Percentiles rank a stretch among this genome's conserved stretches.
Conservation (phyloP, 148 eudicot genomes). For the Rheum nobile region DNA sequence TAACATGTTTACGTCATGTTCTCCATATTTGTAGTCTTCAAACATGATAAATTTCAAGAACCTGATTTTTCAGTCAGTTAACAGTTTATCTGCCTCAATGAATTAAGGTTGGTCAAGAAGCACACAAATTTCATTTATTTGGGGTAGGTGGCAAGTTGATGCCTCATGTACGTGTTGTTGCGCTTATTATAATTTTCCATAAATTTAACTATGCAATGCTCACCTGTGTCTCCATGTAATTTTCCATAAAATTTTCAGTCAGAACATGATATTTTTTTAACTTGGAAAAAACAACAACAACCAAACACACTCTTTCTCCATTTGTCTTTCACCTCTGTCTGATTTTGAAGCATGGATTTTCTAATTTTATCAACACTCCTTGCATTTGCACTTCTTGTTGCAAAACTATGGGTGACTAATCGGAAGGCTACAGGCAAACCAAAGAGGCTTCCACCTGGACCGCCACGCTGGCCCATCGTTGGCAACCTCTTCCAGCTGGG, state of each 20-base stretch:
- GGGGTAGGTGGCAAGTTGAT: background rate
- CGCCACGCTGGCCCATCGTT: constrained; percentile 69
- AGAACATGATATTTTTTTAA: background rate
- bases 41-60: background rate
- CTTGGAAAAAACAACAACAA: background rate
- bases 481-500: constrained; percentile 90
- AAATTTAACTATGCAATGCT: too few relatives aligned
- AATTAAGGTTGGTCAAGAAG: background rate
- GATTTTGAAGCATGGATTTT: constrained; percentile 19
- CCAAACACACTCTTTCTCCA: background rate
- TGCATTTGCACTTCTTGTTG: constrained; percentile 15
- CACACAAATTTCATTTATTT: background rate
- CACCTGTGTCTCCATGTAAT: too few relatives aligned
- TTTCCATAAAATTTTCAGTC: too few relatives aligned
- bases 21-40: background rate
- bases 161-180: background rate
- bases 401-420: constrained; percentile 22
- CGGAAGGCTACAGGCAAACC: background rate
- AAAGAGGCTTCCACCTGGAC: constrained; percentile 73
- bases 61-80: background rate
- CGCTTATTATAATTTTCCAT: too few relatives aligned
- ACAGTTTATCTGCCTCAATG: background rate
- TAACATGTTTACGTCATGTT: background rate
- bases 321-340: background rate
- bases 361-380: constrained; percentile 22